These are phyloP conservation scores for Takashimella koratensis DNA, from an alignment of 1,284 basidiomycete genomes.

Conservation along the genomic window DNA sequence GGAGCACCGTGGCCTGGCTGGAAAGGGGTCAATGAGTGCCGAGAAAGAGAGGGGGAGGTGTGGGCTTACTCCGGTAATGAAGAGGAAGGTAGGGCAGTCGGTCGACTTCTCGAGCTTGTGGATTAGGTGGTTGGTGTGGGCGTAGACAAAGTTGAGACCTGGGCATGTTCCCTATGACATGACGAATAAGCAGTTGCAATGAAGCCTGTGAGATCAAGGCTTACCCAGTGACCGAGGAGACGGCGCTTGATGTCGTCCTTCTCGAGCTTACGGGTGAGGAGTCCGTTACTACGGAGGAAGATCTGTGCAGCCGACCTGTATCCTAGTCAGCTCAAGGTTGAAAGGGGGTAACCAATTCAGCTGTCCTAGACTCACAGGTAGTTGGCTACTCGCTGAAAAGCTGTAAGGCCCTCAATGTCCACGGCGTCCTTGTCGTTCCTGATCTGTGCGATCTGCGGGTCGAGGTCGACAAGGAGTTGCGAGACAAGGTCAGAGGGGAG, in stretches of 20 bases:
- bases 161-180: constrained; percentile 52
- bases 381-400: constrained; percentile 48
- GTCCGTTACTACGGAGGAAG: constrained; percentile 69
- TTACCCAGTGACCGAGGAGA: constrained; percentile 61
- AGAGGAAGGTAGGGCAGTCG: constrained; percentile 55
- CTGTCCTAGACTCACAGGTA: constrained; percentile 37
- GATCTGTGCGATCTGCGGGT: constrained; percentile 28
- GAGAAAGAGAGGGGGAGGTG: constrained; percentile 2
- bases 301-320: constrained; percentile 56
- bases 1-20: constrained; percentile 73
- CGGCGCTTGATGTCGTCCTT: constrained; percentile 70
- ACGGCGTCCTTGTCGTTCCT: constrained; percentile 19
- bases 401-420: constrained; percentile 48
- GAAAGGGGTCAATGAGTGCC: constrained; percentile 54
- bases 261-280: constrained; percentile 60
- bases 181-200: constrained; percentile 53
- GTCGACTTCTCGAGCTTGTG: constrained; percentile 2
- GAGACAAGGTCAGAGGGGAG: constrained; percentile 37
- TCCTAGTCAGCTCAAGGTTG: neutral
- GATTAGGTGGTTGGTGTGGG: constrained; percentile 72
- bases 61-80: constrained; percentile 54
- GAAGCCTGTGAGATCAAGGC: constrained; percentile 52
- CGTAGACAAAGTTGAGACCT: constrained; percentile 71
- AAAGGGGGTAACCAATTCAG: neutral
- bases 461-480: constrained; percentile 48